Conservation (phyloP, 441 rosid genomes). For the Jatropha multifida region DNA sequence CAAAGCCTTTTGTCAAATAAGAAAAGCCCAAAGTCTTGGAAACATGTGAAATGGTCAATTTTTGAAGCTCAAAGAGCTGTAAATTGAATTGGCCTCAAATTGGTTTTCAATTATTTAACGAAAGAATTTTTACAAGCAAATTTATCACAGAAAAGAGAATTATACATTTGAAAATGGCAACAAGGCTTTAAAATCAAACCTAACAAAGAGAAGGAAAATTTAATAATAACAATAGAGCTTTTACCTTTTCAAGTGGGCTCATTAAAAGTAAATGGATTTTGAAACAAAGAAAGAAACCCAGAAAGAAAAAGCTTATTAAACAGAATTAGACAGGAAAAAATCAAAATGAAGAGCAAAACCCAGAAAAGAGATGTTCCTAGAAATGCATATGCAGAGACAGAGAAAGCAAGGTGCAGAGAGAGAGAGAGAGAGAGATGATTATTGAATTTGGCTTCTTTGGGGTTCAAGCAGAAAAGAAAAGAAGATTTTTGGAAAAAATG, state of each 20-base stretch:
- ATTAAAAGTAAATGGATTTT: neutral
- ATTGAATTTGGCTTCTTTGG: neutral
- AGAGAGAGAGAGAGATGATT: neutral
- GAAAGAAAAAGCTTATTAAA: constrained; percentile 10
- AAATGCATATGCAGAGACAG: constrained; percentile 11
- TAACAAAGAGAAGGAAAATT: neutral
- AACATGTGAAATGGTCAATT: constrained; percentile 50
- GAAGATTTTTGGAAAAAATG: constrained; percentile 8
- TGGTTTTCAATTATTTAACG: constrained; percentile 24
- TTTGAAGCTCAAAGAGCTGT: constrained; percentile 23
- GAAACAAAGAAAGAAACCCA: constrained; percentile 16
- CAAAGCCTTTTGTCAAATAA: constrained; percentile 31
- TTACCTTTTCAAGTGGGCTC: constrained; percentile 20
- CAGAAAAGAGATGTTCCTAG: constrained; percentile 25
- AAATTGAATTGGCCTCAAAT: constrained; percentile 20
- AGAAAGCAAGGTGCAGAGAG: neutral
- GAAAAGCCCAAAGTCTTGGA: constrained; percentile 35
- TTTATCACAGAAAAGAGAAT: neutral
- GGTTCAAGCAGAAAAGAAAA: neutral
- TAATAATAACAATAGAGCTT: constrained; percentile 1
- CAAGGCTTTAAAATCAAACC: neutral
- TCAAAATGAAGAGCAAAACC: constrained; percentile 22
- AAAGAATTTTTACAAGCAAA: constrained; percentile 18
- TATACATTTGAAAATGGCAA: constrained; percentile 13
- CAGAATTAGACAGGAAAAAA: neutral